Evolutionary conservation across 768 basidiomycete species (phyloP), one percentile per base, ranked within the genome.

Genomic region (Plicaturopsis crispa): DNA sequence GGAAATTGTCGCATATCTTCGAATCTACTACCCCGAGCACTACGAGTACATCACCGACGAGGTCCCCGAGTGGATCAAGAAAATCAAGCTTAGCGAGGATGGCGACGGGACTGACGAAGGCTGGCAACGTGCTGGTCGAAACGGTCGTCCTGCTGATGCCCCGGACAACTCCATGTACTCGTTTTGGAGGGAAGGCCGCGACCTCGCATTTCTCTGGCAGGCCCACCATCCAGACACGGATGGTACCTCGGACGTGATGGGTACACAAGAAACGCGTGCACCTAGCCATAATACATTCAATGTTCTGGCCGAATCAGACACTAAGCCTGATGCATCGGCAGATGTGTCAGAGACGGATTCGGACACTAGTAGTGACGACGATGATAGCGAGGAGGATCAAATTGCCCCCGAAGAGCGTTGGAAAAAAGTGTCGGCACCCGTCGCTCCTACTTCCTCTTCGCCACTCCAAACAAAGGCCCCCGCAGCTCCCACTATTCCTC

Each of bases 1-100:
- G 0, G 59, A 70, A 22, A 56, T 80, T 13, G 43, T 54, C 19
- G 45, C 57, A 6, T 69, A 72, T 46, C 54, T 84, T 3, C 41
- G 54, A 4, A 52, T 61, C 2, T 62, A 63, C 8, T 61, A 75
- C 42, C 70, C 75, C 0, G 75, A 73, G 17, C 73, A 78, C 11
- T 56, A 57, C 17, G 62, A 65, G 13, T 49, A 53, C 16, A 41
- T 86, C 17, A 16, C 26, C 2, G 30, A 45, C 1, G 73, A 75
- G 1, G n/a, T n/a, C n/a, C 78, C 79, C 0, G 39, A 19, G 4
- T 79, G 76, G 78, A 61, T 81, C 21, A n/a, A 1, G 4, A 32
- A 39, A 2, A 38, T 50, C 36, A 59, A 42, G 3, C 48, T 60
- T 5, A 42, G 39, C 18, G 31, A 48, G 3, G 37, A 46, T 6